Percentiles rank a stretch among this genome's conserved stretches.
Conservation (phyloP, 2,329 filamentous ascomycete genomes). For the Leptographium radiaticola region DNA sequence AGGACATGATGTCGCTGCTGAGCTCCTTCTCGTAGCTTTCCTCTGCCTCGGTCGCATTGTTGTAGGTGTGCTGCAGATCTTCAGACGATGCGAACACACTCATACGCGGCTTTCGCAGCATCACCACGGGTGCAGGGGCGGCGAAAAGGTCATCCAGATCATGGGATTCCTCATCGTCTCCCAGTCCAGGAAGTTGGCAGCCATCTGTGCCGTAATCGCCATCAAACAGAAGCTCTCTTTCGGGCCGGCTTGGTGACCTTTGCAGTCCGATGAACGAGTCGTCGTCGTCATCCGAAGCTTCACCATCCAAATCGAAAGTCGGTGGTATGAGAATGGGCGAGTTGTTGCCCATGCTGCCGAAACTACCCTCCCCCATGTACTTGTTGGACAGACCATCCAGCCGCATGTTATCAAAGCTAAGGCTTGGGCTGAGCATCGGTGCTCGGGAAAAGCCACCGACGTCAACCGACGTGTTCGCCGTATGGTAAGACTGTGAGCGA, state of each 20-base stretch:
- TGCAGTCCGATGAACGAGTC: constrained; percentile 15
- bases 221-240: constrained; percentile 24
- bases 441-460: background rate
- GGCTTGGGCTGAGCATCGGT: background rate
- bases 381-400: background rate
- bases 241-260: constrained; percentile 16
- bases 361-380: background rate
- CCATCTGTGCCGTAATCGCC: constrained; percentile 21
- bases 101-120: background rate
- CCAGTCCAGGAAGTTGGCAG: constrained; percentile 20
- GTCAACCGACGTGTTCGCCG: constrained; percentile 12
- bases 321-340: background rate
- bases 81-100: background rate
- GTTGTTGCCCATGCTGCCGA: background rate
- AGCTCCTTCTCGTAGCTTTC: background rate
- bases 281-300: constrained; percentile 23
- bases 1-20: background rate
- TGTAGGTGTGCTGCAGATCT: background rate
- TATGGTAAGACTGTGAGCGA: constrained; percentile 7
- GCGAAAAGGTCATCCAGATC: constrained; percentile 6
- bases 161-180: background rate
- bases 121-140: constrained; percentile 1
- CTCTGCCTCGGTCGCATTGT: background rate
- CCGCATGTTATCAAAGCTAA: background rate
- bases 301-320: constrained; percentile 21